A percentile compares a stretch with the other conserved stretches of the same genome.
These are phyloP conservation scores for Hanseniaspora thailandica DNA, from an alignment of 805 yeast species.

Conservation along the genomic window DNA sequence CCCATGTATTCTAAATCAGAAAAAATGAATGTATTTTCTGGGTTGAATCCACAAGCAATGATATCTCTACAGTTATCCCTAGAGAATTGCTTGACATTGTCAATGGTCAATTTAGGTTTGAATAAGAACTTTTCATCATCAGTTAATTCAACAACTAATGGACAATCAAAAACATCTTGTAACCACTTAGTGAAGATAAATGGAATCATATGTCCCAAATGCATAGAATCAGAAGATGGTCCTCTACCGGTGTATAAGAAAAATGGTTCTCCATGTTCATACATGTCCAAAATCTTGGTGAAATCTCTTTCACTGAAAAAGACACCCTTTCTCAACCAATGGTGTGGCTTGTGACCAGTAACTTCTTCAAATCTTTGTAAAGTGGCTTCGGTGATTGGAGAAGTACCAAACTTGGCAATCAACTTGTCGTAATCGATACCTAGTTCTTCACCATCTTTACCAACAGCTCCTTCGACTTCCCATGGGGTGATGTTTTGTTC, in stretches of 20 bases:
- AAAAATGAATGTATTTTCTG: constrained; percentile 88
- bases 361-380: constrained; percentile 62
- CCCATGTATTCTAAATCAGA: constrained; percentile 90
- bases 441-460: constrained; percentile 72
- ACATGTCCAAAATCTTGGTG: constrained; percentile 63
- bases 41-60: constrained; percentile 86
- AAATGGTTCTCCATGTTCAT: constrained; percentile 91
- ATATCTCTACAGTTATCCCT: constrained; percentile 82
- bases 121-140: constrained; percentile 96
- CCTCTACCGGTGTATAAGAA: constrained; percentile 96
- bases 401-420: constrained; percentile 79
- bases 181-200: constrained; percentile 94
- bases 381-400: constrained; percentile 54
- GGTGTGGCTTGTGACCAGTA: constrained; percentile 88
- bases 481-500: constrained; percentile 80
- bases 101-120: constrained; percentile 79
- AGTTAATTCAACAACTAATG: constrained; percentile 83
- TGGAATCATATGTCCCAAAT: constrained; percentile 93
- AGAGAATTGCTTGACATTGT: constrained; percentile 73
- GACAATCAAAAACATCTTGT: constrained; percentile 94
- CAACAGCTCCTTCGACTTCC: constrained; percentile 98
- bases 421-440: constrained; percentile 86
- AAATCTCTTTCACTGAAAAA: constrained; percentile 88
- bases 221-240: constrained; percentile 88
- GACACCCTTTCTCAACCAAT: constrained; percentile 76